Evolutionary conservation across 78 protist species (phyloP).

Genomic region (Trichosphaerium sp.): DNA sequence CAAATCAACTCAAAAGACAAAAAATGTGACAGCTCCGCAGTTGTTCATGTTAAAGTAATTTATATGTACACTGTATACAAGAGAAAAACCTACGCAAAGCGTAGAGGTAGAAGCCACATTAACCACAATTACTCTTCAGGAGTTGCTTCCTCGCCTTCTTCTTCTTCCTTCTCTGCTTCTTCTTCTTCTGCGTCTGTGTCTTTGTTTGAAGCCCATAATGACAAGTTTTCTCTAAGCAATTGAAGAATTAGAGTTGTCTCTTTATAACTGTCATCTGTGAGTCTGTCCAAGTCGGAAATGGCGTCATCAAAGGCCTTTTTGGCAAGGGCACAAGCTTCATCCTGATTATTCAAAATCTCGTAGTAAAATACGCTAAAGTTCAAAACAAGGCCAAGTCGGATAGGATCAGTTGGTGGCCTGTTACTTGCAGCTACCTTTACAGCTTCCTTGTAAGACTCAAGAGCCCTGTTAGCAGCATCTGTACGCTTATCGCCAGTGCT

Average conservation of each 20-base stretch:
- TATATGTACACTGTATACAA: too few species aligned
- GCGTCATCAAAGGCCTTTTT: slow-evolving; percentile 88
- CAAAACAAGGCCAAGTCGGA: slow-evolving; percentile 96
- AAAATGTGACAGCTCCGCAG: too few species aligned
- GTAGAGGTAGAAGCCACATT: too few species aligned
- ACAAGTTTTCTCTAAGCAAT: slow-evolving; percentile 94
- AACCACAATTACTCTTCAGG: too few species aligned
- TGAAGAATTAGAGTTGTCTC: slow-evolving; percentile 96
- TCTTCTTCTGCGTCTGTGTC: too few species aligned
- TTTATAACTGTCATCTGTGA: slow-evolving; percentile 92
- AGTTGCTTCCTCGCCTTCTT: too few species aligned
- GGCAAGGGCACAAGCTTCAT: slow-evolving; percentile 85
- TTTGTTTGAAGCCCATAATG: slow-evolving; percentile 96
- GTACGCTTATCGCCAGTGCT: slow-evolving; percentile 54
- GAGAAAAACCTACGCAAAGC: too few species aligned
- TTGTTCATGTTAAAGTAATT: too few species aligned
- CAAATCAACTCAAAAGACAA: too few species aligned
- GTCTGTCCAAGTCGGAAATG: slow-evolving; percentile 89
- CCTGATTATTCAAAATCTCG: slow-evolving; percentile 88
- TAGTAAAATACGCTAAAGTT: slow-evolving; percentile 98
- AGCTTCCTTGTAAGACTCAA: slow-evolving; percentile 84
- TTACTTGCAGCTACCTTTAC: slow-evolving; percentile 60
- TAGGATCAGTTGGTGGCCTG: slow-evolving; percentile 92
- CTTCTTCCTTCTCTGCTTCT: too few species aligned
- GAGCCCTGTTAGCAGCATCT: slow-evolving; percentile 71